Evolutionary conservation across 495 filamentous ascomycete genomes (phyloP).

Genomic region (Aspergillus avenaceus): DNA sequence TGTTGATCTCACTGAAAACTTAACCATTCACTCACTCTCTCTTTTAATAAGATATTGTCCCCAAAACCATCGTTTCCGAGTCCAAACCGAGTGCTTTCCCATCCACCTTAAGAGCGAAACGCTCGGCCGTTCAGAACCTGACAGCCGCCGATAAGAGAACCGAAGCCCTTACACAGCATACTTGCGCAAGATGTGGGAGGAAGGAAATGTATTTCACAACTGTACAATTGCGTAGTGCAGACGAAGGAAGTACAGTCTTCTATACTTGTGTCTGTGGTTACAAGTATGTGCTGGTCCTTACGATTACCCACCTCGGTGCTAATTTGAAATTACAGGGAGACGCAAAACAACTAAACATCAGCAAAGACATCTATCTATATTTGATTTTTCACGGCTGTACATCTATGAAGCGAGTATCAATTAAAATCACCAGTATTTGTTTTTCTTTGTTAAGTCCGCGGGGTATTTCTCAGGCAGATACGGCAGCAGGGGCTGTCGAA

Average conservation of each 20-base stretch:
- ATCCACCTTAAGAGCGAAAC: constrained; percentile 77
- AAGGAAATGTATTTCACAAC: constrained; percentile 82
- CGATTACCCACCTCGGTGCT: constrained; percentile 6
- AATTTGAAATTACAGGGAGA: constrained; percentile 31
- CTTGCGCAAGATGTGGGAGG: constrained; percentile 76
- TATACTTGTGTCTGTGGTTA: constrained; percentile 82
- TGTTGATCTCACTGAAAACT: constrained; percentile 6
- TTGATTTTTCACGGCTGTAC: constrained; percentile 10
- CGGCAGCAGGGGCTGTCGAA: constrained; percentile 27
- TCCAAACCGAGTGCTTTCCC: constrained; percentile 87
- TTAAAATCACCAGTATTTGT: constrained; percentile 22
- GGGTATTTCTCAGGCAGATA: constrained; percentile 31
- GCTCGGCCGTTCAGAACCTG: constrained; percentile 77
- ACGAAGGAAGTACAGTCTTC: constrained; percentile 91
- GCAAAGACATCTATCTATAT: constrained; percentile 14
- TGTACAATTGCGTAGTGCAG: constrained; percentile 83
- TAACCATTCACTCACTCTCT: constrained; percentile 1
- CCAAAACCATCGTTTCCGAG: constrained; percentile 73
- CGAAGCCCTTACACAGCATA: constrained; percentile 63
- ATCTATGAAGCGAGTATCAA: constrained; percentile 19
- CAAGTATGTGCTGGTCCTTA: constrained; percentile 54
- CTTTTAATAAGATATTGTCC: constrained; percentile 67
- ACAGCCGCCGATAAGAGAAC: constrained; percentile 75
- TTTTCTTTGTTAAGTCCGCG: constrained; percentile 18
- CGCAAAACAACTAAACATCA: constrained; percentile 34